Conservation (phyloP, 768 basidiomycete genomes). For the Lactarius sanguifluus region DNA sequence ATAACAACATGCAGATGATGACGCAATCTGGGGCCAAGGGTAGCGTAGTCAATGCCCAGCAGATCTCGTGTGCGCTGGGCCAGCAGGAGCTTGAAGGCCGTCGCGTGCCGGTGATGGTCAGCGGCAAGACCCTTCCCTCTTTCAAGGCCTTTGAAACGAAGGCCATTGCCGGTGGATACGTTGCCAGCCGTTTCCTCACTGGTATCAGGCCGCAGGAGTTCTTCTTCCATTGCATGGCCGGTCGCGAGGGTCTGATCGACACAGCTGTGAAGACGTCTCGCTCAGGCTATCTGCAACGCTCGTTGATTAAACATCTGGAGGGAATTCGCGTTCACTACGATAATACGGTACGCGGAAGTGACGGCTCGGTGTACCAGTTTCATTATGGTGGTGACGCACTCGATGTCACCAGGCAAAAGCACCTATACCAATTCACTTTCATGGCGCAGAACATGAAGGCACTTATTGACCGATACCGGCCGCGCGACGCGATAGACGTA, state of each 20-base stretch:
- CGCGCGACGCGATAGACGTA: conserved; percentile 52
- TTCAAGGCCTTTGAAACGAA: conserved; percentile 98
- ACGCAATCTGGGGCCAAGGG: conserved; percentile 98
- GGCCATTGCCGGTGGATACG: conserved; percentile 96
- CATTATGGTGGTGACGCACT: conserved; percentile 95
- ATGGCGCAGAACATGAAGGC: conserved; percentile 83
- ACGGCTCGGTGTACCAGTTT: conserved; percentile 93
- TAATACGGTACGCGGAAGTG: conserved; percentile 94
- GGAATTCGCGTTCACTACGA: conserved; percentile 97
- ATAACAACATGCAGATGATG: conserved; percentile 99
- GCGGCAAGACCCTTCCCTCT: conserved; percentile 95
- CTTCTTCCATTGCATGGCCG: conserved; percentile 99
- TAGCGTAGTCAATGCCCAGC: conserved; percentile 93
- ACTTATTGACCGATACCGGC: conserved; percentile 69
- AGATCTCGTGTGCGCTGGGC: conserved; percentile 97
- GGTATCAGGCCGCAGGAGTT: conserved; percentile 98
- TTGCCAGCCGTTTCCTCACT: conserved; percentile 97
- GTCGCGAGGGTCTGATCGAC: conserved; percentile 97
- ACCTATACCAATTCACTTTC: conserved; percentile 92
- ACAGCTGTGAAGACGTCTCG: conserved; percentile 99
- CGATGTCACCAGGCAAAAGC: conserved; percentile 97
- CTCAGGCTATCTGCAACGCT: conserved; percentile 96
- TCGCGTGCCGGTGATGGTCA: conserved; percentile 98
- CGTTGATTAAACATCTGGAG: conserved; percentile 97
- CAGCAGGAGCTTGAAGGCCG: conserved; percentile 98